Evolutionary conservation across 1,284 basidiomycete species (phyloP).

Genomic region (Malassezia caprae): DNA sequence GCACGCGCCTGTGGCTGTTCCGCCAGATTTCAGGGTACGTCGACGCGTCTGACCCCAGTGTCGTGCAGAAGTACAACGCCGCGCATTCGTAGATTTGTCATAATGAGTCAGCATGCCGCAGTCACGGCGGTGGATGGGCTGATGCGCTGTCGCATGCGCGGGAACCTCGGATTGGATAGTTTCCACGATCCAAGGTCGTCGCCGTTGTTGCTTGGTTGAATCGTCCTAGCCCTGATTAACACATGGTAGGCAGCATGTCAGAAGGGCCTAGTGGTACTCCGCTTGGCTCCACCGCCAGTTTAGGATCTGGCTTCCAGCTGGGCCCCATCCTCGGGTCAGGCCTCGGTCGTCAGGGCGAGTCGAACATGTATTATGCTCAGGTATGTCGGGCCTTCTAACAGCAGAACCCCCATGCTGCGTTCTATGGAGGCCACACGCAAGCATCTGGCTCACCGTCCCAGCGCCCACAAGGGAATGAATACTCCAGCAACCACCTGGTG

Average conservation of each 20-base stretch:
- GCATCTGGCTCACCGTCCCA: slow-evolving; percentile 2
- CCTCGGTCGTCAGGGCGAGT: slow-evolving; percentile 8
- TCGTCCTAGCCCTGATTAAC: neutral
- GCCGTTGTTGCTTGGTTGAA: neutral
- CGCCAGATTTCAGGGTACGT: slow-evolving; percentile 51
- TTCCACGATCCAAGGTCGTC: neutral
- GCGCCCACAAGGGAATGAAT: neutral
- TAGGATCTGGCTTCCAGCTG: slow-evolving; percentile 11
- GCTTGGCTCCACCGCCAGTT: slow-evolving; percentile 9
- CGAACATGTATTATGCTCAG: slow-evolving; percentile 18
- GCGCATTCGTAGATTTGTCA: slow-evolving; percentile 8
- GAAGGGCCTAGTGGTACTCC: slow-evolving; percentile 7
- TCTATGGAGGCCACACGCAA: slow-evolving; percentile 6
- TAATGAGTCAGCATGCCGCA: neutral
- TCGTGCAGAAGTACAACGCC: slow-evolving; percentile 22
- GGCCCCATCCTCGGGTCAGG: slow-evolving; percentile 9
- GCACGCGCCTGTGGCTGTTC: slow-evolving; percentile 55
- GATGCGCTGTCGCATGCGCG: slow-evolving; percentile 2
- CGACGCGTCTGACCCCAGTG: neutral
- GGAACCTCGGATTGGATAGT: slow-evolving; percentile 1
- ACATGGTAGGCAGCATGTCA: slow-evolving; percentile 2
- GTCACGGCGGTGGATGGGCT: neutral
- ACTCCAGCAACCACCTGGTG: slow-evolving; percentile 6
- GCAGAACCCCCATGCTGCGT: slow-evolving; percentile 10
- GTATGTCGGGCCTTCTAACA: neutral